A percentile compares a stretch with the other conserved stretches of the same genome.
Evolutionary conservation across 768 basidiomycete species (phyloP).

Genomic region (Boletus vinaceobasis): DNA sequence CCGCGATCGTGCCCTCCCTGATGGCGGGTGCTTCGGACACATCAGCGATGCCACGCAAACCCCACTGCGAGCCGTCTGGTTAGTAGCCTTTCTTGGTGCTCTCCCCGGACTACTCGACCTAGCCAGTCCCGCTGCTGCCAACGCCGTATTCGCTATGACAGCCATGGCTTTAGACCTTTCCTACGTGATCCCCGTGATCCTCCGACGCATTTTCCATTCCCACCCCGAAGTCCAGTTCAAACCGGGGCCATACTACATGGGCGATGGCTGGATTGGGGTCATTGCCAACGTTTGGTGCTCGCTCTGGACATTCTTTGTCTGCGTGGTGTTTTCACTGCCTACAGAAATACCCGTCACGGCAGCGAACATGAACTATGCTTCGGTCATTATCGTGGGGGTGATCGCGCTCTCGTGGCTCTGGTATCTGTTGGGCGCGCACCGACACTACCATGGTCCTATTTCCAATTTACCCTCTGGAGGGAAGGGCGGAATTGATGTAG

Average conservation of each 20-base stretch:
- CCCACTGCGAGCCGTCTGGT: constrained; percentile 55
- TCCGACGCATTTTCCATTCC: constrained; percentile 46
- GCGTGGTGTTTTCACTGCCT: constrained; percentile 49
- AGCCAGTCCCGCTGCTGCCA: constrained; percentile 49
- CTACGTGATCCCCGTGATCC: constrained; percentile 56
- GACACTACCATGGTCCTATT: constrained; percentile 55
- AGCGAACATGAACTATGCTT: constrained; percentile 53
- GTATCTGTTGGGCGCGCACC: constrained; percentile 52
- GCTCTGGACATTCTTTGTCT: constrained; percentile 44
- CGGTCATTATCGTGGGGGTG: constrained; percentile 31
- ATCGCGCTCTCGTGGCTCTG: constrained; percentile 37
- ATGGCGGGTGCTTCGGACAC: constrained; percentile 54
- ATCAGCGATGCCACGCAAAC: constrained; percentile 47
- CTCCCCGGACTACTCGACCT: constrained; percentile 49
- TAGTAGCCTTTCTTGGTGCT: constrained; percentile 41
- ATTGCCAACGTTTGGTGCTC: constrained; percentile 44
- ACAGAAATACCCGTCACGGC: constrained; percentile 47
- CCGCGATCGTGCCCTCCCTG: constrained; percentile 52
- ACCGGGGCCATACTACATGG: constrained; percentile 61
- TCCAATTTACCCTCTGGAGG: constrained; percentile 39
- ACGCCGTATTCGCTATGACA: constrained; percentile 54
- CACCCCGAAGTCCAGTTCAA: constrained; percentile 59
- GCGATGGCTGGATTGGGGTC: constrained; percentile 46
- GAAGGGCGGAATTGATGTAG: neutral
- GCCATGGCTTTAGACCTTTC: constrained; percentile 51